Percentiles rank a stretch among this genome's conserved stretches.
These are phyloP conservation scores for Paraconiothyrium brasiliense DNA, from an alignment of 2,329 filamentous ascomycete genomes.

Conservation along the genomic window DNA sequence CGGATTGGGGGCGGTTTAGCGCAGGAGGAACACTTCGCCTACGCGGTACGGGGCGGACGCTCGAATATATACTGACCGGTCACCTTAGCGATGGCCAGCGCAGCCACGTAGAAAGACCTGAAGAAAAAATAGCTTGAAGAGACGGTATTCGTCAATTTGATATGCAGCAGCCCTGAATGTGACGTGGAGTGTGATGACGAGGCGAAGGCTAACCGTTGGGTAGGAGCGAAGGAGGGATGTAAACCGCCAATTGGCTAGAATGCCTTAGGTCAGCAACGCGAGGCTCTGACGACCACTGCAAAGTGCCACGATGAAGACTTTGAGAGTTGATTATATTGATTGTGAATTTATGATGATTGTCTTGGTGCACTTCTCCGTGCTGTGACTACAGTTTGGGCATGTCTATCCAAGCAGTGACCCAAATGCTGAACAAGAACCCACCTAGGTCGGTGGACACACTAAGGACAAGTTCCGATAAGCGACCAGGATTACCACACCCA, in stretches of 20 bases:
- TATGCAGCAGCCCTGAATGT: neutral
- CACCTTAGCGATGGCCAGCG: neutral
- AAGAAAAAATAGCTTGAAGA: neutral
- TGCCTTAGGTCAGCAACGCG: conserved; percentile 7
- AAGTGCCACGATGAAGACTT: neutral
- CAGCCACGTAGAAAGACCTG: neutral
- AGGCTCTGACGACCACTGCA: neutral
- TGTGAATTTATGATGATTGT: too few species aligned
- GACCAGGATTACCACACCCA: too few species aligned
- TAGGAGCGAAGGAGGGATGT: conserved; percentile 6
- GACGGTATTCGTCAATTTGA: neutral
- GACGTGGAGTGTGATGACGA: conserved; percentile 4
- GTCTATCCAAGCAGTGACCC: too few species aligned
- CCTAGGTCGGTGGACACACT: too few species aligned
- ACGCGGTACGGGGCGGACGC: neutral
- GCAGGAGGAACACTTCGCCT: neutral
- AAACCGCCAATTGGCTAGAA: conserved; percentile 1
- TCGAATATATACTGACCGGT: conserved; percentile 15
- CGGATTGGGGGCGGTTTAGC: neutral
- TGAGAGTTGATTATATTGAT: neutral
- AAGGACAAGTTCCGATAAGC: too few species aligned
- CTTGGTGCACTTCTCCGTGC: too few species aligned
- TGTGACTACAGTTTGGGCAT: too few species aligned
- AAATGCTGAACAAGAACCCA: too few species aligned
- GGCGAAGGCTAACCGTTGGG: conserved; percentile 9